These are phyloP conservation scores for Cucurbita pepo DNA, from an alignment of 306 rosid genomes.

Conservation along the genomic window DNA sequence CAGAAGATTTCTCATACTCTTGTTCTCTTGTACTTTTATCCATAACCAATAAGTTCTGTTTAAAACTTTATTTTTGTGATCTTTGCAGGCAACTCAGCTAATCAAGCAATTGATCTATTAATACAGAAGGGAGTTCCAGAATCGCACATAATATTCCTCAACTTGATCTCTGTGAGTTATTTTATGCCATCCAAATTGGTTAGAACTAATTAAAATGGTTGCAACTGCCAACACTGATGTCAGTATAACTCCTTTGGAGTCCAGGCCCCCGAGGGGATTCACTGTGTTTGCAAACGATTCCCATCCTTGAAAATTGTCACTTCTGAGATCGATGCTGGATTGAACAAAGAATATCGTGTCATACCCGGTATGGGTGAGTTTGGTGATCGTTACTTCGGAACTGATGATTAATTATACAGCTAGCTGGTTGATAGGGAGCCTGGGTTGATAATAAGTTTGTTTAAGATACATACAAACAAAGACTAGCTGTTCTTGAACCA, in stretches of 20 bases:
- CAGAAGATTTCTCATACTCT: background rate
- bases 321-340: constrained; percentile 73
- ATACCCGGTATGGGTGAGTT: constrained; percentile 91
- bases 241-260: background rate
- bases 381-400: constrained; percentile 92
- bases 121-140: constrained; percentile 94
- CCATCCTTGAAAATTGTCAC: constrained; percentile 86
- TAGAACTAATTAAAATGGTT: background rate
- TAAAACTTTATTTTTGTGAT: background rate
- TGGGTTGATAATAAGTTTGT: too few species aligned
- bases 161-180: constrained; percentile 79
- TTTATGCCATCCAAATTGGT: background rate
- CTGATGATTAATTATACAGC: constrained; percentile 30
- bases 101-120: constrained; percentile 89
- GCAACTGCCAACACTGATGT: constrained; percentile 2
- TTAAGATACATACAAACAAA: too few species aligned
- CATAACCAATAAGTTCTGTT: background rate
- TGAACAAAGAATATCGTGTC: constrained; percentile 75
- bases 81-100: constrained; percentile 78
- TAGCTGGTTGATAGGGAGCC: background rate
- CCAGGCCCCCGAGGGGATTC: constrained; percentile 97
- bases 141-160: constrained; percentile 77
- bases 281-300: constrained; percentile 69
- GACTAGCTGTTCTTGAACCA: background rate
- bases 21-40: background rate